Conservation (phyloP, 2,329 filamentous ascomycete species). For the Colletotrichum filicis region DNA sequence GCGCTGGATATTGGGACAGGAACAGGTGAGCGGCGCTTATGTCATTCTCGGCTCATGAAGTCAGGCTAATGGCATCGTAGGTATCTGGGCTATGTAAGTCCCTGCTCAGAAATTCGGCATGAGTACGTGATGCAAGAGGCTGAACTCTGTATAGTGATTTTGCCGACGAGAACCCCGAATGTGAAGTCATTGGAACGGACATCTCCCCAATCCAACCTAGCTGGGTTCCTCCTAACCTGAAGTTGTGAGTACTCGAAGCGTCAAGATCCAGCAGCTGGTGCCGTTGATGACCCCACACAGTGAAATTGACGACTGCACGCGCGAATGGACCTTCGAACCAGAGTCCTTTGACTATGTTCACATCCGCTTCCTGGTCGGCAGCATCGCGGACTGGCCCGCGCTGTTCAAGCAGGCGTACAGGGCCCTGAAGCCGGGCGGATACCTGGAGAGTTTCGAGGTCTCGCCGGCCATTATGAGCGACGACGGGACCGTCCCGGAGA, state of each 20-base stretch:
- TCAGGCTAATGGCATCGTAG: constrained; percentile 2
- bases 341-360: constrained; percentile 68
- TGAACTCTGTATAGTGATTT: constrained; percentile 54
- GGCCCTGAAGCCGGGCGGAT: constrained; percentile 61
- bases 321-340: constrained; percentile 56
- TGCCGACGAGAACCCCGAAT: constrained; percentile 54
- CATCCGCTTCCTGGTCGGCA: constrained; percentile 63
- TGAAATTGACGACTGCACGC: constrained; percentile 70
- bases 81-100: constrained; percentile 31
- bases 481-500: constrained; percentile 42
- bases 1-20: constrained; percentile 65
- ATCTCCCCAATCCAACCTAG: constrained; percentile 67
- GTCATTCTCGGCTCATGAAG: background rate
- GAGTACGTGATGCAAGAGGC: background rate
- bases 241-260: constrained; percentile 46
- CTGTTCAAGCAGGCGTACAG: constrained; percentile 59
- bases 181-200: constrained; percentile 62
- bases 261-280: background rate
- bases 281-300: constrained; percentile 51
- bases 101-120: background rate
- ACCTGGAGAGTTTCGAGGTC: constrained; percentile 51
- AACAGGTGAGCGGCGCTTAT: constrained; percentile 36
- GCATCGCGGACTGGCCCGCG: constrained; percentile 62
- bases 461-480: constrained; percentile 41
- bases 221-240: constrained; percentile 65